Conservation (phyloP, 225 moss, liverwort and hornwort genomes). For the Straminergon stramineum region DNA sequence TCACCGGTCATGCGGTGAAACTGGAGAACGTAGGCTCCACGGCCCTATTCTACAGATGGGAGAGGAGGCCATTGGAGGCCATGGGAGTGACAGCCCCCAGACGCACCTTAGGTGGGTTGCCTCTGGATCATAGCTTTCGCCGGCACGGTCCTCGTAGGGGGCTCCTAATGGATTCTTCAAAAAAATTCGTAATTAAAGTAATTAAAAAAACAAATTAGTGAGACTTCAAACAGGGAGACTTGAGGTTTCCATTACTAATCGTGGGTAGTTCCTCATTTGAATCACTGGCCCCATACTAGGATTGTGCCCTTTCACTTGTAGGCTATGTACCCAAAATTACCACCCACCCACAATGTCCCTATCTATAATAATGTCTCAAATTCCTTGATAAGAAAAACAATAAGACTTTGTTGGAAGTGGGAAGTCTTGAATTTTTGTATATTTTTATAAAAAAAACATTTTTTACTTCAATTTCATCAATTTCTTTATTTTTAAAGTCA, state of each 20-base stretch:
- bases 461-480: not conserved
- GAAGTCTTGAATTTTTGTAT: not conserved
- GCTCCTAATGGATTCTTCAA: too few species aligned
- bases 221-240: not conserved
- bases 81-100: constrained; percentile 42
- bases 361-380: too few species aligned
- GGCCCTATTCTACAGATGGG: constrained; percentile 63
- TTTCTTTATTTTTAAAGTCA: too few species aligned
- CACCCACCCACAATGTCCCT: not conserved
- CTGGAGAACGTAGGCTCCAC: constrained; percentile 54
- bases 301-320: not conserved
- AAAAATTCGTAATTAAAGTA: not conserved
- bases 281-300: not conserved
- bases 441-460: not conserved
- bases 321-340: not conserved
- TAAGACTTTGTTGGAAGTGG: not conserved
- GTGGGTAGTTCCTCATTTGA: not conserved
- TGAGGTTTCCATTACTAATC: not conserved
- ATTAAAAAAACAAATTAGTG: not conserved
- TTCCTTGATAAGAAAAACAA: not conserved
- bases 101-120: constrained; percentile 36
- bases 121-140: not conserved
- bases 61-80: constrained; percentile 49
- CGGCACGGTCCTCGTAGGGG: not conserved
- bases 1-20: constrained; percentile 23